Evolutionary conservation across 2,329 filamentous ascomycete species (phyloP), one percentile per base, ranked within the genome.

Genomic region (Aspergillus caelatus): DNA sequence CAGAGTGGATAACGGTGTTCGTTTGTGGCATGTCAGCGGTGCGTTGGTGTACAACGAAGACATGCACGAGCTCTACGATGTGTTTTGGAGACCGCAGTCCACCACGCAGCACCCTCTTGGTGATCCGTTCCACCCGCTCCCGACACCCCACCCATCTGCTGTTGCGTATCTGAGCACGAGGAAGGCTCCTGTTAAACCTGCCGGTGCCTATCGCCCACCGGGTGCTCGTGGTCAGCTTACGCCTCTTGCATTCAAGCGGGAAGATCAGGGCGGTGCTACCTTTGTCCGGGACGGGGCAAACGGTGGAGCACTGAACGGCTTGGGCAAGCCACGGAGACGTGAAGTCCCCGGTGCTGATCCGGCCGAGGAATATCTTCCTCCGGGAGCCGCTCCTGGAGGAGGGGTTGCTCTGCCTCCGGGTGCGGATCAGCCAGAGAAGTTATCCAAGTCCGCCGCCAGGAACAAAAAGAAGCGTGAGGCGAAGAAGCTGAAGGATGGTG

Each of bases 381-480:
- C 91, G n/a, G 88, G 90, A 67, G 89, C 91, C 52, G 86, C 86
- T 58, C 88, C 89, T 54, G 88, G 87, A 59, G 88, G 88, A 26
- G 88, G 87, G 50, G 87, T 89, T 48, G 86, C 86, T 66, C 84
- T 91, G 53, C 88, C 89, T 30, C 85, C 86, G 6, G 88, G 90
- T 16, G 87, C 85, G 64, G 83, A 86, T 41, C 81, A 89, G 50
- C 76, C 52, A 65, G 91, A 92, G 70, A 89, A 86, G 70, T 78
- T 95, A 65, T 94, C 91, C 66, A 96, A 95, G 82, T 88, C 91
- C 60, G 93, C 52, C 14, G 83, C 92, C 71, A 97, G 97, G 86
- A 97, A 97, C 82, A 98, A 98, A 88, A 98, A 98, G 88, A 98
- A 98, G 87, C 88, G 95, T 53, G 90, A 92, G 70, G 92, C 92